Evolutionary conservation across 352 stramenopile genomes (phyloP), one percentile per base, ranked within the genome.

Genomic region (Pythium periplocum): DNA sequence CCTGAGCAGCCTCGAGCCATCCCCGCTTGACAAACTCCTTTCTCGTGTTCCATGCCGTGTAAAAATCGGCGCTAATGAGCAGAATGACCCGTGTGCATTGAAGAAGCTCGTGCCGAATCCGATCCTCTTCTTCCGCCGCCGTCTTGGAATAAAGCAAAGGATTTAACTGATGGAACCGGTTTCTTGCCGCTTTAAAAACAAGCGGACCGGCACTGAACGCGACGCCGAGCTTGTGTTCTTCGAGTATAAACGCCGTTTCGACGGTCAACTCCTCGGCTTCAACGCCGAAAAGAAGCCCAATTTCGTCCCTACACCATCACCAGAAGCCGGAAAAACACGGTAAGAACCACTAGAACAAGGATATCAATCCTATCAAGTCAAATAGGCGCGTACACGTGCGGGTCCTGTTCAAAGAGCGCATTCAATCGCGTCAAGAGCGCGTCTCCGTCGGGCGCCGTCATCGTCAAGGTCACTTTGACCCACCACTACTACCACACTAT

Each of bases 41-140:
- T 6, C 81, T 68, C 42, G 75, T 79, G 55, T 93, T 93, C 79
- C 78, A 93, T 12, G 80, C 83, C n/a, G 83, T 86, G 62, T 93
- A 91, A 53, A 86, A 93, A 61, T 93, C 83, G 34, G 80, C 80
- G 36, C 68, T 86, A 45, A 93, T 78, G 41, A 91, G 72, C 51
- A 93, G 54, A 56, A 91, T 73, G 4, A 71, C 75, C 6, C 80
- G 74, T 5, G 79, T 83, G 57, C 69, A 78, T 36, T 73, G 61
- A 41, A 84, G 48, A 45, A 90, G 57, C 53, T 81, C 61, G 3
- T 36, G 36, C 17, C 17, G 17, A 26, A 26, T 26, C 17, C 17
- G 17, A 3, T 35, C 48, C 32, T 65, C 52, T 8, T 68, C 42
- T 0, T 31, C 40, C 10, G 37, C 45, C 8, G 55, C 48, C 44